These are phyloP conservation scores for Fomitopsis serialis DNA, from an alignment of 768 basidiomycete species.

Conservation along the genomic window DNA sequence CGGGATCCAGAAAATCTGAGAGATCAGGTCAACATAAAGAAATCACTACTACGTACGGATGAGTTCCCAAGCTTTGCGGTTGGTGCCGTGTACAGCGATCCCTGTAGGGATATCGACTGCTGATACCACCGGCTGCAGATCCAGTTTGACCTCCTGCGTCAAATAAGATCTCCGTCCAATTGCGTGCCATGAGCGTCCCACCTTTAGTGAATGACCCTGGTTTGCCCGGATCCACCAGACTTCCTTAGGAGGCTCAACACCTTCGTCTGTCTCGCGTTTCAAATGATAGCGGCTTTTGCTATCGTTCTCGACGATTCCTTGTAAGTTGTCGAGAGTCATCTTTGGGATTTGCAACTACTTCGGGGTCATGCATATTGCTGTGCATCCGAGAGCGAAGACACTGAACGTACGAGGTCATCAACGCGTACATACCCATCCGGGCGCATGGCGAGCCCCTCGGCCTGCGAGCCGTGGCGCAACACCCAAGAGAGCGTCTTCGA, in stretches of 20 bases:
- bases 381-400: neutral
- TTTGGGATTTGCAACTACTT: slow-evolving; percentile 66
- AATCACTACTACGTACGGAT: slow-evolving; percentile 60
- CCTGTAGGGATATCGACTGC: slow-evolving; percentile 59
- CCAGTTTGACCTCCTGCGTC: slow-evolving; percentile 61
- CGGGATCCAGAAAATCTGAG: too few species aligned
- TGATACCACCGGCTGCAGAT: slow-evolving; percentile 52
- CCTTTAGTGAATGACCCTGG: slow-evolving; percentile 86
- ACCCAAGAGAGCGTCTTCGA: slow-evolving; percentile 90
- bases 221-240: slow-evolving; percentile 89
- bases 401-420: slow-evolving; percentile 67
- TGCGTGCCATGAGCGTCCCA: slow-evolving; percentile 20
- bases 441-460: slow-evolving; percentile 70
- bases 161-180: neutral
- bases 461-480: slow-evolving; percentile 83
- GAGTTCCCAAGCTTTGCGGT: slow-evolving; percentile 55
- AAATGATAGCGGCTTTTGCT: slow-evolving; percentile 63
- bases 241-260: slow-evolving; percentile 23
- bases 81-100: slow-evolving; percentile 83
- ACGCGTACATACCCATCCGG: slow-evolving; percentile 84
- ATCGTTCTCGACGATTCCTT: slow-evolving; percentile 63
- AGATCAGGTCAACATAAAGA: too few species aligned
- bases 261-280: slow-evolving; percentile 42
- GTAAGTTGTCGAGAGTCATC: slow-evolving; percentile 48
- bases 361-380: slow-evolving; percentile 3